A percentile compares a stretch with the other conserved stretches of the same genome.
phyloP scores from a whole-genome alignment of 192 early-diverging fungal species.

The Coemansia biformis region DNA sequence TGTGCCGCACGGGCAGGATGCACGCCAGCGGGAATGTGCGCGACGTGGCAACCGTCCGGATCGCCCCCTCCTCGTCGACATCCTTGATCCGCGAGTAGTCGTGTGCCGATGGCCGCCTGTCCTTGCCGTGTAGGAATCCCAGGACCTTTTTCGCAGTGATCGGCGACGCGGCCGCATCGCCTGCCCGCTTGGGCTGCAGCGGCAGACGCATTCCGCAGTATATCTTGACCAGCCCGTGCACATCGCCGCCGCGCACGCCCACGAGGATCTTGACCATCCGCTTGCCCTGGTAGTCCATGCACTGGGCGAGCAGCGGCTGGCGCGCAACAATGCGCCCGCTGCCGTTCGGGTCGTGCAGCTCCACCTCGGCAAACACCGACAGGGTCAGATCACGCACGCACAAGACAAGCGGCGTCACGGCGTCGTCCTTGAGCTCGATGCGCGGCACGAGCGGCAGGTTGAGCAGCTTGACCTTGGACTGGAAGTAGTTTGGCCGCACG shows the following conservation, averaged over 20 bases:
- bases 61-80: conserved; percentile 43
- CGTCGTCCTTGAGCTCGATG: conserved; percentile 43
- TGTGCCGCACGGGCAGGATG: conserved; percentile 32
- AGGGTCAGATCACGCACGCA: conserved; percentile 40
- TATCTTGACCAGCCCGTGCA: conserved; percentile 47
- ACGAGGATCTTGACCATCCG: conserved; percentile 52
- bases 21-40: conserved; percentile 49
- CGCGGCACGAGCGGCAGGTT: conserved; percentile 41
- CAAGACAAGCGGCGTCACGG: conserved; percentile 41
- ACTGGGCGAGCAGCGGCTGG: conserved; percentile 49
- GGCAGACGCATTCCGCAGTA: conserved; percentile 44
- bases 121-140: conserved; percentile 38
- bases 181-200: conserved; percentile 22
- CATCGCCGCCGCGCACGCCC: conserved; percentile 28
- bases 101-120: conserved; percentile 26
- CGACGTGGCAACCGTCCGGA: conserved; percentile 32
- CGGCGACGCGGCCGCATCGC: conserved; percentile 3
- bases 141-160: conserved; percentile 35
- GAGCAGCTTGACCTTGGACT: conserved; percentile 38
- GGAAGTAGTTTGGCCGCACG: conserved; percentile 45
- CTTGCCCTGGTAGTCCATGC: conserved; percentile 50
- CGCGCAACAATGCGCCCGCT: conserved; percentile 46
- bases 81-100: conserved; percentile 48
- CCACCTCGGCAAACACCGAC: conserved; percentile 51
- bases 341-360: conserved; percentile 48